These are phyloP conservation scores for Taxawa tesnikishii DNA, from an alignment of 2,329 filamentous ascomycete species.

Conservation along the genomic window DNA sequence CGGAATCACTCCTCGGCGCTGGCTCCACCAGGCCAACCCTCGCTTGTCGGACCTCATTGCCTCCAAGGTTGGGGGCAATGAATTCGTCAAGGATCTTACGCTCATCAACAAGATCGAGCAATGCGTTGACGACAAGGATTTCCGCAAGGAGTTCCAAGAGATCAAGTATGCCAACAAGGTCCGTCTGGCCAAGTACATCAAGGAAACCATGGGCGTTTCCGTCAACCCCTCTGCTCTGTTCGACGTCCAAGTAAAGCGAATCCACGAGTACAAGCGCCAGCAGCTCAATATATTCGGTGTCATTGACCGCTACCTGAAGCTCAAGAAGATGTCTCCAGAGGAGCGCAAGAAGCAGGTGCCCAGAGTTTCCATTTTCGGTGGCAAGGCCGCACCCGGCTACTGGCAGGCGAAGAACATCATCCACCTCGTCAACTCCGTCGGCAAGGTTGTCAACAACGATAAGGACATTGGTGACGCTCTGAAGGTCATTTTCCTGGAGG, in stretches of 20 bases:
- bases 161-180: slow-evolving; percentile 98
- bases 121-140: slow-evolving; percentile 74
- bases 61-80: slow-evolving; percentile 70
- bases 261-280: slow-evolving; percentile 90
- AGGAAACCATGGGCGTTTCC: slow-evolving; percentile 61
- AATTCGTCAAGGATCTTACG: slow-evolving; percentile 84
- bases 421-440: slow-evolving; percentile 88
- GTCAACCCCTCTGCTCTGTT: slow-evolving; percentile 86
- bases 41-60: slow-evolving; percentile 84
- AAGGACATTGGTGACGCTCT: slow-evolving; percentile 82
- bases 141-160: slow-evolving; percentile 88
- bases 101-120: slow-evolving; percentile 73
- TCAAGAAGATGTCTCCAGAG: slow-evolving; percentile 74
- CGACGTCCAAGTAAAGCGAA: slow-evolving; percentile 96
- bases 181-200: slow-evolving; percentile 81
- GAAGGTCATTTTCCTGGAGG: slow-evolving; percentile 94
- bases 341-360: slow-evolving; percentile 78
- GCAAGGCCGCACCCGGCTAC: slow-evolving; percentile 94
- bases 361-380: slow-evolving; percentile 90
- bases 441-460: slow-evolving; percentile 82
- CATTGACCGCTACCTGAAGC: slow-evolving; percentile 81
- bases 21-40: slow-evolving; percentile 96
- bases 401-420: slow-evolving; percentile 99
- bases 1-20: slow-evolving; percentile 88
- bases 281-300: slow-evolving; percentile 91